Evolutionary conservation across 2,329 filamentous ascomycete genomes (phyloP).

Genomic region (Colletotrichum liaoningense): DNA sequence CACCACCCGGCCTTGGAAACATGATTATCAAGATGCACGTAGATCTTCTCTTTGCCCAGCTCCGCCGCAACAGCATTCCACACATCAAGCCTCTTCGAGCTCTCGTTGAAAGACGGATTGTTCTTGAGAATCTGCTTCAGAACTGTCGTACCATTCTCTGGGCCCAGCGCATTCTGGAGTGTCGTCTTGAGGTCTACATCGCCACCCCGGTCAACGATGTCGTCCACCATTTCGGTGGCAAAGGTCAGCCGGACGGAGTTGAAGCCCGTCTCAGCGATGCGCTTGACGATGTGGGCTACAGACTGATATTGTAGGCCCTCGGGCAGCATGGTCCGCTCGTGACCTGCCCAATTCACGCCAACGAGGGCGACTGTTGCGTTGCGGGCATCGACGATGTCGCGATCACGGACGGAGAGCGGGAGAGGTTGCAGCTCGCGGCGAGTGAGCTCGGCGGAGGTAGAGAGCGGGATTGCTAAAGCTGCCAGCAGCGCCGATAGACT

Average conservation of each 20-base stretch:
- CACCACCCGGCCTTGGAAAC: conserved; percentile 62
- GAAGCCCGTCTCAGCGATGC: conserved; percentile 63
- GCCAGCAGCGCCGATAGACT: neutral
- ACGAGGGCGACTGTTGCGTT: conserved; percentile 54
- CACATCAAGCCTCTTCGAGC: conserved; percentile 60
- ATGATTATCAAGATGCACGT: conserved; percentile 61
- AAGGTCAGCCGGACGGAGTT: conserved; percentile 67
- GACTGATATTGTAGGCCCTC: conserved; percentile 67
- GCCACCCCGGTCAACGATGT: conserved; percentile 52
- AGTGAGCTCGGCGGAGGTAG: neutral
- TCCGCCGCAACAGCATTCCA: conserved; percentile 67
- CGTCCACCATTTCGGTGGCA: conserved; percentile 67
- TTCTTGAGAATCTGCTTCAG: conserved; percentile 58
- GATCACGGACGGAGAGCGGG: conserved; percentile 15
- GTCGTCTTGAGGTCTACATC: conserved; percentile 51
- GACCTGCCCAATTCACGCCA: conserved; percentile 65
- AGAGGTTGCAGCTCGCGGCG: neutral
- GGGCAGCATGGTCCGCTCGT: conserved; percentile 65
- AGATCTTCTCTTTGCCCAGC: conserved; percentile 58
- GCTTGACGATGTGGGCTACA: conserved; percentile 57
- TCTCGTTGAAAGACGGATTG: conserved; percentile 60
- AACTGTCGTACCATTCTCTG: conserved; percentile 58
- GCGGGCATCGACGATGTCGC: conserved; percentile 62
- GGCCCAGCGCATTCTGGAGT: conserved; percentile 53
- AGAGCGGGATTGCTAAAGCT: conserved; percentile 27